Conservation (phyloP, 2,329 filamentous ascomycete genomes). For the Fusarium sp. region DNA sequence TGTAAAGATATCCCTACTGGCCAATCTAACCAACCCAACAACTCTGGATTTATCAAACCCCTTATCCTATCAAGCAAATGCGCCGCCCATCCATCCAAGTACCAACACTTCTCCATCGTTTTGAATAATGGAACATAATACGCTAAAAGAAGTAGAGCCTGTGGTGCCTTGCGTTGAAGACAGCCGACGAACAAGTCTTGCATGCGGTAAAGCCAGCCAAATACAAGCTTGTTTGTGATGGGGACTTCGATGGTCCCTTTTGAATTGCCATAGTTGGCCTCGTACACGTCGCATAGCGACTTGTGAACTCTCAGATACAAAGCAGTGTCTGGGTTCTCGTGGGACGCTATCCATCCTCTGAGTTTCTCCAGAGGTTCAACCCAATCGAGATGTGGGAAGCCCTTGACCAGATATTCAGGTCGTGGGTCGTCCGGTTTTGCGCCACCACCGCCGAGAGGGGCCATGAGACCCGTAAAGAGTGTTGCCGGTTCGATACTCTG, state of each 20-base stretch:
- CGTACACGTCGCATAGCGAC: slow-evolving; percentile 42
- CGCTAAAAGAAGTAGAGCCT: slow-evolving; percentile 45
- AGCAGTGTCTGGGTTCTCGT: slow-evolving; percentile 42
- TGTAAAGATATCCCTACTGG: slow-evolving; percentile 34
- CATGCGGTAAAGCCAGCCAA: slow-evolving; percentile 47
- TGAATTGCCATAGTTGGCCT: slow-evolving; percentile 41
- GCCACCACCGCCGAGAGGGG: slow-evolving; percentile 34
- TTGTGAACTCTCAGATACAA: slow-evolving; percentile 41
- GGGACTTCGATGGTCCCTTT: slow-evolving; percentile 34
- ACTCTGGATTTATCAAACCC: slow-evolving; percentile 28
- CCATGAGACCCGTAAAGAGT: slow-evolving; percentile 45
- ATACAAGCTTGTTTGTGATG: slow-evolving; percentile 34
- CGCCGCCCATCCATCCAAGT: slow-evolving; percentile 39
- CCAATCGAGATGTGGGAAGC: slow-evolving; percentile 42
- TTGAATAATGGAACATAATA: slow-evolving; percentile 43
- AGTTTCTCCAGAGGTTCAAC: slow-evolving; percentile 37
- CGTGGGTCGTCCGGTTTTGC: slow-evolving; percentile 29
- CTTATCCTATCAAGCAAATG: slow-evolving; percentile 43
- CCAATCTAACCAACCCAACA: slow-evolving; percentile 44
- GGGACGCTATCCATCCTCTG: slow-evolving; percentile 40
- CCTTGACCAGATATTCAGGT: slow-evolving; percentile 38
- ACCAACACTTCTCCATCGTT: slow-evolving; percentile 39
- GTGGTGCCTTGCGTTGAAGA: slow-evolving; percentile 43
- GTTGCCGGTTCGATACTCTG: slow-evolving; percentile 44
- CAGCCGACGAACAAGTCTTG: slow-evolving; percentile 44